These are phyloP conservation scores for Gnomoniopsis smithogilvyi DNA, from an alignment of 2,329 filamentous ascomycete species.

Conservation along the genomic window DNA sequence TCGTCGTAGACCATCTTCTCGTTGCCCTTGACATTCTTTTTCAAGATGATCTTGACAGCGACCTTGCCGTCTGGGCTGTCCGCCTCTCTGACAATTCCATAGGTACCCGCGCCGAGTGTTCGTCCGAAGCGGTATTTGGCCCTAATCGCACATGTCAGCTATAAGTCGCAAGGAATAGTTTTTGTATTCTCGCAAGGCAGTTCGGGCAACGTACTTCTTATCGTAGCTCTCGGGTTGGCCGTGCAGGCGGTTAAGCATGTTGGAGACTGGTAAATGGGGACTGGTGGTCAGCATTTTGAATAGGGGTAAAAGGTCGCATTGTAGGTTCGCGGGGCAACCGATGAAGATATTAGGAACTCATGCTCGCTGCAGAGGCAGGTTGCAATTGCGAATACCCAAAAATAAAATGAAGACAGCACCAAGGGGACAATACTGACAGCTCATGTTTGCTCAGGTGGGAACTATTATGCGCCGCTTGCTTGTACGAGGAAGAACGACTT, in stretches of 20 bases:
- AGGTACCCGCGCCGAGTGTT: constrained; percentile 93
- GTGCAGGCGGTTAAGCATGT: constrained; percentile 93
- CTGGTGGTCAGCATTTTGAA: constrained; percentile 14
- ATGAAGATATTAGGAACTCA: not conserved
- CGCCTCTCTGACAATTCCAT: constrained; percentile 96
- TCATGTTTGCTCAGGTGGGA: constrained; percentile 30
- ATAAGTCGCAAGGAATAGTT: constrained; percentile 16
- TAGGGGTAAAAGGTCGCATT: not conserved
- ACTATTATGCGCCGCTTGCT: not conserved
- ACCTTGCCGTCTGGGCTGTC: constrained; percentile 81
- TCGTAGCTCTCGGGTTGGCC: constrained; percentile 98
- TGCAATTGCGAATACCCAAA: not conserved
- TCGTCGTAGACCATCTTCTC: constrained; percentile 99
- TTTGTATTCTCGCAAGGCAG: constrained; percentile 19
- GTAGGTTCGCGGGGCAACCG: not conserved
- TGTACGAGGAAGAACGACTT: constrained; percentile 1
- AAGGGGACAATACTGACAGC: constrained; percentile 32
- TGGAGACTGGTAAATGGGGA: constrained; percentile 57
- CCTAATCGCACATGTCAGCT: constrained; percentile 40
- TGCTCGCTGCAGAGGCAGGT: not conserved
- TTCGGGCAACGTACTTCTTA: constrained; percentile 69
- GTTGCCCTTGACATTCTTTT: constrained; percentile 98
- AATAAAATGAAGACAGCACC: not conserved
- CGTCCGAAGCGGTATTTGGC: constrained; percentile 87
- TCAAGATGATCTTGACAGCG: constrained; percentile 97